These are phyloP conservation scores for Aspergillus vadensis DNA, from an alignment of 2,329 filamentous ascomycete species.

Conservation along the genomic window DNA sequence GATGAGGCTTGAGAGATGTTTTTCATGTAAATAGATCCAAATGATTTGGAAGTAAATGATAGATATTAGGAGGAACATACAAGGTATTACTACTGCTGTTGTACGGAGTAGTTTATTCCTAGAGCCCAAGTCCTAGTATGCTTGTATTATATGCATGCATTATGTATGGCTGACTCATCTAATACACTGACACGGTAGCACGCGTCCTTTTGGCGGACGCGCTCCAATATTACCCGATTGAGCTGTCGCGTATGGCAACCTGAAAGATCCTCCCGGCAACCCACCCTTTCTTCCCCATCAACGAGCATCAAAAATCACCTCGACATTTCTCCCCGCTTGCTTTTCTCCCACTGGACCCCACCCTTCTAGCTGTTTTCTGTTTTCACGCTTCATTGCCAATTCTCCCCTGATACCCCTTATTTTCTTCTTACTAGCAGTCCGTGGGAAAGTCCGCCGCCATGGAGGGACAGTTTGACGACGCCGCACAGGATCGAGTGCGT, in stretches of 20 bases:
- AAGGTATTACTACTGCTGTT: neutral
- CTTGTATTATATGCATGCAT: too few relatives aligned
- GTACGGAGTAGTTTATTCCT: too few relatives aligned
- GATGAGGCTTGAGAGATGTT: too few relatives aligned
- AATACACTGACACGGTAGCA: constrained; percentile 13
- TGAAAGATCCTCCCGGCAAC: constrained; percentile 27
- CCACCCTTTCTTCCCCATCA: constrained; percentile 20
- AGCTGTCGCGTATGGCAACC: constrained; percentile 26
- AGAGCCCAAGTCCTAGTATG: too few relatives aligned
- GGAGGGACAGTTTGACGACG: constrained; percentile 79
- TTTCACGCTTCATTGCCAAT: constrained; percentile 11
- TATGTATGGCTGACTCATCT: constrained; percentile 23
- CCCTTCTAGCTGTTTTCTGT: constrained; percentile 13
- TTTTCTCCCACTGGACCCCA: constrained; percentile 4
- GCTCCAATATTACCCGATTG: constrained; percentile 39
- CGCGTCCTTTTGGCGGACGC: constrained; percentile 23
- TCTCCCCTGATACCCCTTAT: neutral
- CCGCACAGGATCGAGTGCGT: constrained; percentile 78
- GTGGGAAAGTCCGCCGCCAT: constrained; percentile 49
- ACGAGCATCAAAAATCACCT: constrained; percentile 16
- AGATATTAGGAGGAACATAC: too few relatives aligned
- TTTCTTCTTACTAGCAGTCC: constrained; percentile 4
- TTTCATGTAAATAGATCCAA: too few relatives aligned
- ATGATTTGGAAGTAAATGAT: too few relatives aligned
- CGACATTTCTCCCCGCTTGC: constrained; percentile 11